Evolutionary conservation across 2,329 filamentous ascomycete species (phyloP), one percentile per base, ranked within the genome.

Genomic region (Acarospora socialis): DNA sequence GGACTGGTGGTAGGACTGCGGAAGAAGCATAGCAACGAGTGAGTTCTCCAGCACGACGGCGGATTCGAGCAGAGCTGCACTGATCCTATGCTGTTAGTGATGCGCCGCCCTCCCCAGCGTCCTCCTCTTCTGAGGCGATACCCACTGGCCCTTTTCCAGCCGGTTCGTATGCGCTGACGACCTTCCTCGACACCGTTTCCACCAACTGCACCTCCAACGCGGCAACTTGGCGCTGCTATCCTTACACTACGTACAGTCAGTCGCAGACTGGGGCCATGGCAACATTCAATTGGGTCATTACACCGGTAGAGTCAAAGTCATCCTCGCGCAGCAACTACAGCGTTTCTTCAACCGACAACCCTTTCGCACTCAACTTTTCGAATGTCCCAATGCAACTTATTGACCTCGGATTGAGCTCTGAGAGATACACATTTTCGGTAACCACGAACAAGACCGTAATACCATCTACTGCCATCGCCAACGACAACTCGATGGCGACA

Each of bases 271-370:
- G 58, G 13, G 54, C 55, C 3, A 48, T 61, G 4, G 59, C 67
- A 0, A 67, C 62, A 5, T 77, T 78, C 50, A 63, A 68, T 47
- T 80, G 73, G 74, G 59, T 67, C 36, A 72, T 81, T 35, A 51
- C 52, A 2, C 46, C 56, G n/a, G n/a, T n/a, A n/a, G n/a, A n/a
- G n/a, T n/a, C n/a, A n/a, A n/a, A n/a, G n/a, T n/a, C n/a, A n/a
- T n/a, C 25, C 3, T 38, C 46, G n/a, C 54, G 57, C 24, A 42
- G 48, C 9, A 48, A 49, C 19, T 73, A 65, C 50, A 54, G 54
- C 26, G 67, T 76, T 40, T 72, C 72, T 4, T 68, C 68, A 2
- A 60, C 58, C 14, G 52, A 61, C 17, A 71, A 72, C 41, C 64
- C 65, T 1, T 70, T 76, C 42, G 59, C 60, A 18, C 64, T 73